Conservation (phyloP, 192 early-diverging fungal species). For the Linnemannia zychae region DNA sequence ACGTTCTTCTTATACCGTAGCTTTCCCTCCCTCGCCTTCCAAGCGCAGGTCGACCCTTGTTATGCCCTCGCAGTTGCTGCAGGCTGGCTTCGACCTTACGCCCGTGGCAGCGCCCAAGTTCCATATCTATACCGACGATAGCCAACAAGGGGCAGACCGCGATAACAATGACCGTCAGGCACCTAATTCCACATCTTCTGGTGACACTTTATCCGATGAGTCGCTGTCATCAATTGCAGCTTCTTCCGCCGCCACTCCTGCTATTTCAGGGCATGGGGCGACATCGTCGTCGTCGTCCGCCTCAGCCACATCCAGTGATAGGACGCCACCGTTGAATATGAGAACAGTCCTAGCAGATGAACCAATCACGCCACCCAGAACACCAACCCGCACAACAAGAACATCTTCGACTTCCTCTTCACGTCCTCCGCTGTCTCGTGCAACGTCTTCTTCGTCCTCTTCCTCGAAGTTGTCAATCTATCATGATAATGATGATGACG, state of each 20-base stretch:
- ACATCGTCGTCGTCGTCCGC: neutral
- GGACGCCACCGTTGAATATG: conserved; percentile 8
- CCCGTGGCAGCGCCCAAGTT: conserved; percentile 17
- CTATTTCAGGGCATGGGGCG: neutral
- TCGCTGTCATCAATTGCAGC: neutral
- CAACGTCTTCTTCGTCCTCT: neutral
- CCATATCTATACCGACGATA: neutral
- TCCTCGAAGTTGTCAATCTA: neutral
- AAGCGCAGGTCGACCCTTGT: conserved; percentile 26
- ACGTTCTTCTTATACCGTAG: neutral
- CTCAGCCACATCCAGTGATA: neutral
- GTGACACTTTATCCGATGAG: neutral
- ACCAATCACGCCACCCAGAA: conserved; percentile 30
- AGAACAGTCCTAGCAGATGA: neutral
- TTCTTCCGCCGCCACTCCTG: neutral
- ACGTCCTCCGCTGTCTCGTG: neutral
- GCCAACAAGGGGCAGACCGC: neutral
- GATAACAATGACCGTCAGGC: neutral
- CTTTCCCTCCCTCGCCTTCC: conserved; percentile 20
- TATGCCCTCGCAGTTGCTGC: neutral
- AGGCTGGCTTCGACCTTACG: neutral
- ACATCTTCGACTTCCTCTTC: neutral
- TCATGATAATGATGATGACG: neutral
- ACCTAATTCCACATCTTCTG: neutral
- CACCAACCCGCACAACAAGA: conserved; percentile 27